Conservation (phyloP, 352 stramenopile species). For the Phytophthora fragariaefolia region DNA sequence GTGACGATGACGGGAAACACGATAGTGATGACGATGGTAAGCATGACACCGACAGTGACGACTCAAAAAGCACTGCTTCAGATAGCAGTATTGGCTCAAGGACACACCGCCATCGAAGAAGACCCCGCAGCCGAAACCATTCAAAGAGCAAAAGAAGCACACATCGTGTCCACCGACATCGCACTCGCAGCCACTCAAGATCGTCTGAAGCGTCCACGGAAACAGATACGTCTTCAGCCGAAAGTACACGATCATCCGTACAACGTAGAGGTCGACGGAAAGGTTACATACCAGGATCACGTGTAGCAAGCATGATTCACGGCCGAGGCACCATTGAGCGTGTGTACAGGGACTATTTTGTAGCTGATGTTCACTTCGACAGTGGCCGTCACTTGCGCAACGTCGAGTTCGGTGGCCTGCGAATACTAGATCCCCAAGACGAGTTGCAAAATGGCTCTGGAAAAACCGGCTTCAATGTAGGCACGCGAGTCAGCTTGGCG, state of each 20-base stretch:
- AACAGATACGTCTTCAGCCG: conserved; percentile 26
- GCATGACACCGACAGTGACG: conserved; percentile 17
- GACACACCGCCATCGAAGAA: conserved; percentile 1
- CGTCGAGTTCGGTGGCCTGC: conserved; percentile 58
- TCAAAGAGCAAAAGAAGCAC: conserved; percentile 12
- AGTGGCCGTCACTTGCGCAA: conserved; percentile 62
- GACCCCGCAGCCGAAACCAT: conserved; percentile 9
- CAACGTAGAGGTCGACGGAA: conserved; percentile 9
- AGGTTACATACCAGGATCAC: conserved; percentile 60
- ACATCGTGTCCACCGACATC: neutral
- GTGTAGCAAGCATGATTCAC: conserved; percentile 43
- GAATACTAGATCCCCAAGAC: conserved; percentile 29
- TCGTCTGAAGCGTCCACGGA: conserved; percentile 26
- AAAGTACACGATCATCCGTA: conserved; percentile 10
- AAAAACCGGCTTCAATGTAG: conserved; percentile 26
- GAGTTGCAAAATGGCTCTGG: conserved; percentile 19
- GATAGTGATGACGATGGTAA: conserved; percentile 26
- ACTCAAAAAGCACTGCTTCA: conserved; percentile 15
- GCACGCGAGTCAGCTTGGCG: conserved; percentile 44
- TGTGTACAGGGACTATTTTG: conserved; percentile 71
- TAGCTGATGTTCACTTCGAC: conserved; percentile 76
- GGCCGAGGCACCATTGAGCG: conserved; percentile 64
- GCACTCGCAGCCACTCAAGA: conserved; percentile 1
- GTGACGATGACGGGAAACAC: conserved; percentile 27
- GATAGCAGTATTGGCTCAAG: conserved; percentile 1